These are phyloP conservation scores for Monilinia polystroma DNA, from an alignment of 2,329 filamentous ascomycete genomes.

Conservation along the genomic window DNA sequence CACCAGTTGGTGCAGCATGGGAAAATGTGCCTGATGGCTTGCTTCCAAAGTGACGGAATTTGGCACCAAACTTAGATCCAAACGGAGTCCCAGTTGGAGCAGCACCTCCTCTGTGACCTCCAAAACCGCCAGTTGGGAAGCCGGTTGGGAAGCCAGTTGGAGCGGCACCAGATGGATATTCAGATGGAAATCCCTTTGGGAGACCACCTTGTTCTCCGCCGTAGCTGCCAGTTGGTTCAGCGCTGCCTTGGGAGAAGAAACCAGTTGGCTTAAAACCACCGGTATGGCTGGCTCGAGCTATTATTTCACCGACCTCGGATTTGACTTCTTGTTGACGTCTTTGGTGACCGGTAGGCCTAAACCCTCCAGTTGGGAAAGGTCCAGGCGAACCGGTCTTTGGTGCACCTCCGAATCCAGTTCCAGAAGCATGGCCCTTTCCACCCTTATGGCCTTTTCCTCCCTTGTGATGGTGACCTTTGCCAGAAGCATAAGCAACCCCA, in stretches of 20 bases:
- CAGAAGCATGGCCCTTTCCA: neutral
- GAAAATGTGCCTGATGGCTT: neutral
- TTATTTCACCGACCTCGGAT: no score
- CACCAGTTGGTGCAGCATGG: conserved; percentile 1
- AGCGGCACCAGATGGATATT: no score
- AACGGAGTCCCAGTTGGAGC: neutral
- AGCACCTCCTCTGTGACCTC: neutral
- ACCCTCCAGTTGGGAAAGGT: neutral
- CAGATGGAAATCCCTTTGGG: neutral
- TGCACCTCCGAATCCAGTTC: neutral
- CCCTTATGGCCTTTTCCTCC: neutral
- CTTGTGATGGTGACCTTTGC: neutral
- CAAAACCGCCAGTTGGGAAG: neutral
- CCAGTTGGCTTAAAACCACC: no score
- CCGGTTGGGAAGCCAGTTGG: no score
- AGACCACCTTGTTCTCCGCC: neutral
- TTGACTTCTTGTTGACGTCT: conserved; percentile 3
- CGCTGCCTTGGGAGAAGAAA: neutral
- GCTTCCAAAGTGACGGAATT: no score
- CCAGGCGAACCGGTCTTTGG: neutral
- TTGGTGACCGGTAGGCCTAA: conserved; percentile 8
- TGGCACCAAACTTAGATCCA: no score
- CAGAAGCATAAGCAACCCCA: neutral
- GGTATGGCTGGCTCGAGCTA: neutral
- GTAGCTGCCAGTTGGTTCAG: neutral